phyloP scores from a whole-genome alignment of 768 basidiomycete species.

The Hypsizygus marmoreus region DNA sequence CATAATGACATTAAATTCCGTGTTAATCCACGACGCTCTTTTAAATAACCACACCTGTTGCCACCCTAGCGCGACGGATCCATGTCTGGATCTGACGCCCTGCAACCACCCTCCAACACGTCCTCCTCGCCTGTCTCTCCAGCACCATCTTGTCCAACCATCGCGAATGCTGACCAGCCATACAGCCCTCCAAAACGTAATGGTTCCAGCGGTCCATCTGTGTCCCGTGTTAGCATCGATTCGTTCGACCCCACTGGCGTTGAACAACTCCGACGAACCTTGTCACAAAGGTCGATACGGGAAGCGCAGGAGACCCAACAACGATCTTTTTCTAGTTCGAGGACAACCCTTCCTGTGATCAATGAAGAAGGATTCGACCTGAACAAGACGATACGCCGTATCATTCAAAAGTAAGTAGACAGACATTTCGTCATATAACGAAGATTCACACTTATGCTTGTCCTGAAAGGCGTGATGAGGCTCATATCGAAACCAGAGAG shows the following conservation, averaged over 20 bases:
- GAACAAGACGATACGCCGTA: conserved; percentile 28
- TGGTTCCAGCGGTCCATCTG: conserved; percentile 10
- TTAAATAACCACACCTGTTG: too few relatives aligned
- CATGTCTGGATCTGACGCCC: too few relatives aligned
- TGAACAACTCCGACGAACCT: conserved; percentile 23
- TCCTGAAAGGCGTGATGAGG: conserved; percentile 12
- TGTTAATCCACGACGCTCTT: too few relatives aligned
- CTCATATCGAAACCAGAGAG: conserved; percentile 34
- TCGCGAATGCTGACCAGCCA: conserved; percentile 1
- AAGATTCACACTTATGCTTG: not conserved
- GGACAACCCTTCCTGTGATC: conserved; percentile 17
- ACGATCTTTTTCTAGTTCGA: conserved; percentile 15
- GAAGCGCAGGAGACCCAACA: conserved; percentile 7
- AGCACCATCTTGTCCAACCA: not conserved
- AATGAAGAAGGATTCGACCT: conserved; percentile 29
- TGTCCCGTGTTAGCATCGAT: conserved; percentile 38
- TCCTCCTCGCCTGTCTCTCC: too few relatives aligned
- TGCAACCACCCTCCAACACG: too few relatives aligned
- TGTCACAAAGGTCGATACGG: too few relatives aligned
- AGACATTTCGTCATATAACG: not conserved
- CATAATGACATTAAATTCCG: too few relatives aligned
- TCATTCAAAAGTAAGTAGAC: conserved; percentile 25
- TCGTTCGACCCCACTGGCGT: conserved; percentile 51
- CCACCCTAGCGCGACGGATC: too few relatives aligned
- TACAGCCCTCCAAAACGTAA: not conserved